Conservation (phyloP, 164 flowering plant genomes). For the Vitis vinifera region ASM3070453v1 NC_081822.1:706001-706500, state of each 20-base stretch:
- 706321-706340: constrained; percentile 68
- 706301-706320: constrained; percentile 74
- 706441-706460: constrained; percentile 55
- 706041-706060: constrained; percentile 83
- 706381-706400: constrained; percentile 56
- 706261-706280: constrained; percentile 61
- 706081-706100: constrained; percentile 46
- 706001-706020: constrained; percentile 67
- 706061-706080: constrained; percentile 71
- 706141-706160: constrained; percentile 53
- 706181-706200: constrained; percentile 56
- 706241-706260: constrained; percentile 52
- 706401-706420: constrained; percentile 47
- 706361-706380: constrained; percentile 44
- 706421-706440: constrained; percentile 48
- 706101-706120: constrained; percentile 57
- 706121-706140: constrained; percentile 71
- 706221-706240: constrained; percentile 47
- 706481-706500: constrained; percentile 30
- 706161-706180: constrained; percentile 84
- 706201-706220: constrained; percentile 64
- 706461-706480: constrained; percentile 58
- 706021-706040: constrained; percentile 75
- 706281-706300: constrained; percentile 66
- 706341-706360: constrained; percentile 77